Conservation (phyloP, 2,329 filamentous ascomycete genomes). For the Emericellopsis cladophorae region DNA sequence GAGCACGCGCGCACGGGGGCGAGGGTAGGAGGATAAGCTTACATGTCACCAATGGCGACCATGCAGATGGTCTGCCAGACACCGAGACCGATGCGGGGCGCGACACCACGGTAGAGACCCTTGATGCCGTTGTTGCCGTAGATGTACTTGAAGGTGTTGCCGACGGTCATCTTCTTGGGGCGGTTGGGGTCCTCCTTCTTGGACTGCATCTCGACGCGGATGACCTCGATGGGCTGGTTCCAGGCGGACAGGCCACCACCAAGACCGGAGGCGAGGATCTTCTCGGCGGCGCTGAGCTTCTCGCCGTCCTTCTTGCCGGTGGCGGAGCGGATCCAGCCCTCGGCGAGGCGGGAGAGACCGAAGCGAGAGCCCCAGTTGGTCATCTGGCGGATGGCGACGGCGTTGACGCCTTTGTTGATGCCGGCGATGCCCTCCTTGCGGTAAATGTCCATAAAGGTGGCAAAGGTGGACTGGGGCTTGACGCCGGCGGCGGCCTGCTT, state of each 20-base stretch:
- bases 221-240: conserved; percentile 99
- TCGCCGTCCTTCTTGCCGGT: conserved; percentile 71
- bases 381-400: conserved; percentile 96
- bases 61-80: conserved; percentile 99
- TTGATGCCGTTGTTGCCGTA: conserved; percentile 78
- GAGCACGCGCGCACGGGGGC: background rate
- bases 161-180: conserved; percentile 97
- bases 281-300: conserved; percentile 70
- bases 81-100: conserved; percentile 85
- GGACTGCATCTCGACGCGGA: conserved; percentile 99
- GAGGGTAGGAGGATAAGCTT: conserved; percentile 28
- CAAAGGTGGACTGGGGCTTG: conserved; percentile 81
- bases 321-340: conserved; percentile 68
- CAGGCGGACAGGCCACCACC: conserved; percentile 93
- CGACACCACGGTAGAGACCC: conserved; percentile 91
- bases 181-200: conserved; percentile 97
- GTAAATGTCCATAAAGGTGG: conserved; percentile 96
- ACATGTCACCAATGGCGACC: conserved; percentile 98
- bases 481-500: conserved; percentile 77
- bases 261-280: conserved; percentile 73
- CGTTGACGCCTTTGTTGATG: conserved; percentile 98
- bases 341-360: conserved; percentile 81
- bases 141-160: conserved; percentile 76
- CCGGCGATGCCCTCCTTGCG: conserved; percentile 83
- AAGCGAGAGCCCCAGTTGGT: conserved; percentile 99